Percentiles rank a stretch among this genome's conserved stretches.
Conservation (phyloP, 2,329 filamentous ascomycete species). For the Clarireedia paspali region DNA sequence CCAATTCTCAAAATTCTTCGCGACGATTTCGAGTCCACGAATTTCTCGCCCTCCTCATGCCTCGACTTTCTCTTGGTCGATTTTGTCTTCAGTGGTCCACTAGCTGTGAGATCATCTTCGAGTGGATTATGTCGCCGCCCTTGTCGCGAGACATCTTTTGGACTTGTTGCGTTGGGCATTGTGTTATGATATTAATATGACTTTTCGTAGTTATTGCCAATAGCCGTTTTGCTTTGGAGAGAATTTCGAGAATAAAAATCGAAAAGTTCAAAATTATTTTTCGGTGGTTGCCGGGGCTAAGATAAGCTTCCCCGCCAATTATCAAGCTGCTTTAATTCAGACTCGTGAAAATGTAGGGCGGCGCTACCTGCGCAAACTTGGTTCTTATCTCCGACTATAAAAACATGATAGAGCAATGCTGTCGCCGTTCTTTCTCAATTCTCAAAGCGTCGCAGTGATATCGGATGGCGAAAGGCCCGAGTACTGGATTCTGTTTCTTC, state of each 20-base stretch:
- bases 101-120: constrained; percentile 73
- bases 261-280: constrained; percentile 7
- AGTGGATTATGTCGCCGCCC: constrained; percentile 80
- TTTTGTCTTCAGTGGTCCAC: constrained; percentile 65
- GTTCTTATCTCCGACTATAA: too few relatives aligned
- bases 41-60: constrained; percentile 56
- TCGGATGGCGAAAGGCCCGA: too few relatives aligned
- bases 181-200: constrained; percentile 1
- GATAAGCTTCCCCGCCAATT: constrained; percentile 8
- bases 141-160: constrained; percentile 46
- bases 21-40: constrained; percentile 82
- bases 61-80: constrained; percentile 60
- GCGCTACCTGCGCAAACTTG: neutral
- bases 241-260: constrained; percentile 13
- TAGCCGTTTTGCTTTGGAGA: neutral
- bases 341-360: neutral
- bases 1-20: constrained; percentile 84
- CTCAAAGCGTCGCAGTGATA: too few relatives aligned
- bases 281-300: constrained; percentile 5
- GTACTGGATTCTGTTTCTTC: neutral
- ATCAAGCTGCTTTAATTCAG: neutral
- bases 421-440: too few relatives aligned
- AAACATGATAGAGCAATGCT: too few relatives aligned
- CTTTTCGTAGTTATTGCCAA: neutral
- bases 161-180: constrained; percentile 75